Base-by-base conservation (phyloP, 805 yeast species). In the Ogataea pignaliae region DNA sequence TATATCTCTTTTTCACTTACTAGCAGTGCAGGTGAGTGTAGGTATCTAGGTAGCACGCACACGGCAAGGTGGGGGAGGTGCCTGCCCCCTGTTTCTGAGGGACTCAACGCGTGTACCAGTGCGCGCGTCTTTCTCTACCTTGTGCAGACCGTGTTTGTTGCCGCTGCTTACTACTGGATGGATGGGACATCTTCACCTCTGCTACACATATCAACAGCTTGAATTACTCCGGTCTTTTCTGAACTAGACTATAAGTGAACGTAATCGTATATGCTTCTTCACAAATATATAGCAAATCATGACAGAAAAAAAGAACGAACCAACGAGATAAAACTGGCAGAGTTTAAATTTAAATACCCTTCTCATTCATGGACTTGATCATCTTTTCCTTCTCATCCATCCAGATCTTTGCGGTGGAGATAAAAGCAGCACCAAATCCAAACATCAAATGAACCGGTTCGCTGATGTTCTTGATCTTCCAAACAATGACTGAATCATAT, bases 401-500 rank as follows among this genome's bases (percentile, higher is more conserved):
- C 59, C 64, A 65, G 11, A 64, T 57, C 45, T 65, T 66, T 29
- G 51, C 47, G 17, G 63, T 48, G 1, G 65, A 61, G n/a, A 63
- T 47, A 16, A 44, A 35, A 10, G 63, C 71, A 31, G 69, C 64
- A 10, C 59, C 57, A 26, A 66, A 52, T 7, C 67, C 70, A 34
- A 66, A 53, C 35, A 55, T 39, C 14, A 63, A 47, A 44, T 63
- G 65, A 5, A 60, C 33, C 7, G 63, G 59, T 36, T 52, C 48
- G 35, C 55, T 54, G 42, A 61, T 47, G 4, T 40, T 40, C 38
- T 68, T 68, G 42, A 72, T 40, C 17, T 68, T 56, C 47, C 75
- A 75, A 11, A 76, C 69, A 44, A 68, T 73, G 2, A 74, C 66
- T 1, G 76, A 56, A 54, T 75, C 79, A 44, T 73, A 78, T 10